phyloP scores from a whole-genome alignment of 2,329 filamentous ascomycete genomes.

The Talaromyces albobiverticillius region DNA sequence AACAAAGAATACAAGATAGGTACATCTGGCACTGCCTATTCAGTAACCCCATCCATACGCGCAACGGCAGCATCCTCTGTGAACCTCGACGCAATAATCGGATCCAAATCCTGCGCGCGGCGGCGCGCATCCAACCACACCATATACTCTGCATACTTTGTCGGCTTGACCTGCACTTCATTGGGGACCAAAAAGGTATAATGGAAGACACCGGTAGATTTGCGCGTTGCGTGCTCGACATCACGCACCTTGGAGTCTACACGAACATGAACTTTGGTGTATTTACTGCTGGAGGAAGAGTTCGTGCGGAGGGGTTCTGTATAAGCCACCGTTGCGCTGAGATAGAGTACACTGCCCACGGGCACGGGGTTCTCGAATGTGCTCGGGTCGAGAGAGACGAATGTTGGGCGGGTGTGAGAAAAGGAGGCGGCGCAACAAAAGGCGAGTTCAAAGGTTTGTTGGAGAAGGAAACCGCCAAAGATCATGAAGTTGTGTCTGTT shows the following conservation, averaged over 20 bases:
- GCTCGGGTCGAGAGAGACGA: conserved; percentile 69
- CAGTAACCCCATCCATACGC: conserved; percentile 33
- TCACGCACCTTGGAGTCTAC: conserved; percentile 70
- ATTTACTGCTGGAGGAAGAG: conserved; percentile 45
- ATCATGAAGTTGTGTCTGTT: conserved; percentile 75
- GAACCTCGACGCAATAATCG: conserved; percentile 35
- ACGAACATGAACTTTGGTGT: conserved; percentile 65
- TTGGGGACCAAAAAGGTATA: conserved; percentile 69
- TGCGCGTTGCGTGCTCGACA: conserved; percentile 66
- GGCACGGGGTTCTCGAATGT: conserved; percentile 74
- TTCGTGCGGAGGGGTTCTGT: conserved; percentile 56
- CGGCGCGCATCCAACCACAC: conserved; percentile 61
- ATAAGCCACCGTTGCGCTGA: conserved; percentile 69
- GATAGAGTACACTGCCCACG: conserved; percentile 70
- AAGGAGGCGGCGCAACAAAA: conserved; percentile 73
- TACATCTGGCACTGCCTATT: conserved; percentile 22
- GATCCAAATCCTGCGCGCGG: conserved; percentile 51
- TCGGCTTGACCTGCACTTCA: conserved; percentile 64
- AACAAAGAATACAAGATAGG: too few relatives aligned
- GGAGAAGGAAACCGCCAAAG: conserved; percentile 71
- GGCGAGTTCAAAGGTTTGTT: conserved; percentile 72
- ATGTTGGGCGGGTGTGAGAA: conserved; percentile 66
- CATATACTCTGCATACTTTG: conserved; percentile 63
- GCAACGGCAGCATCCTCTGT: conserved; percentile 23
- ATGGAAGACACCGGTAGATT: conserved; percentile 71